Evolutionary conservation across 495 filamentous ascomycete genomes (phyloP).

Genomic region (Aspergillus panamensis): DNA sequence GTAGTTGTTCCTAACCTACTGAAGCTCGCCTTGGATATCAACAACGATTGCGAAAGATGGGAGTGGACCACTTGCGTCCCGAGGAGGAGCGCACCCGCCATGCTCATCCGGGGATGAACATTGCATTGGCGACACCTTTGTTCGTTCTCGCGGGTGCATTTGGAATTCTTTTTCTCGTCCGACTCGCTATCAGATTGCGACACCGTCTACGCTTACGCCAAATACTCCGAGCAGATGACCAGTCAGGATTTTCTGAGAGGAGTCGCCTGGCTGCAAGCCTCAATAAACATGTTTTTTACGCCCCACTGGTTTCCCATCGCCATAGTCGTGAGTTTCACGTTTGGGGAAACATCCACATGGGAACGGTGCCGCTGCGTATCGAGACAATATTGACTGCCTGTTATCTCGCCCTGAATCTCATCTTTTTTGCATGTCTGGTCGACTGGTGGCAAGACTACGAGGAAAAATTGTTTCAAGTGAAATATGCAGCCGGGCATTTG

Average conservation of each 20-base stretch:
- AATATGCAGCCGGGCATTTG: slow-evolving; percentile 39
- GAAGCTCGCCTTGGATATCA: not conserved
- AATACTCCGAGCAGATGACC: slow-evolving; percentile 23
- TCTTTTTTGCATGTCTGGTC: slow-evolving; percentile 38
- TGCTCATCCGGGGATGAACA: slow-evolving; percentile 37
- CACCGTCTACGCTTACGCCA: slow-evolving; percentile 29
- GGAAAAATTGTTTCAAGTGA: slow-evolving; percentile 37
- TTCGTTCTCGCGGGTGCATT: slow-evolving; percentile 32
- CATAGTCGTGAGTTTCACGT: slow-evolving; percentile 42
- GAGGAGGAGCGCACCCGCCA: slow-evolving; percentile 24
- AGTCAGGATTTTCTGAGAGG: slow-evolving; percentile 23
- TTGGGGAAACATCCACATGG: slow-evolving; percentile 35
- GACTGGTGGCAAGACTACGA: slow-evolving; percentile 38
- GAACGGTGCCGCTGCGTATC: slow-evolving; percentile 37
- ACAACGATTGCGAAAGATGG: slow-evolving; percentile 16
- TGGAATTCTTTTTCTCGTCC: slow-evolving; percentile 26
- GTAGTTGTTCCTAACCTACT: not conserved
- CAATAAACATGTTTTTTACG: slow-evolving; percentile 44
- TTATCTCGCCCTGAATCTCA: slow-evolving; percentile 35
- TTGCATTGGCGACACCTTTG: slow-evolving; percentile 35
- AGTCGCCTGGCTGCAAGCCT: slow-evolving; percentile 23
- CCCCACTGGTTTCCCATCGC: slow-evolving; percentile 35
- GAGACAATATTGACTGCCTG: slow-evolving; percentile 30
- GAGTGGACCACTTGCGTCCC: slow-evolving; percentile 19
- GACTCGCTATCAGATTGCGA: slow-evolving; percentile 25